Conservation (phyloP, 352 stramenopile species). For the Sclerospora graminicola region DNA sequence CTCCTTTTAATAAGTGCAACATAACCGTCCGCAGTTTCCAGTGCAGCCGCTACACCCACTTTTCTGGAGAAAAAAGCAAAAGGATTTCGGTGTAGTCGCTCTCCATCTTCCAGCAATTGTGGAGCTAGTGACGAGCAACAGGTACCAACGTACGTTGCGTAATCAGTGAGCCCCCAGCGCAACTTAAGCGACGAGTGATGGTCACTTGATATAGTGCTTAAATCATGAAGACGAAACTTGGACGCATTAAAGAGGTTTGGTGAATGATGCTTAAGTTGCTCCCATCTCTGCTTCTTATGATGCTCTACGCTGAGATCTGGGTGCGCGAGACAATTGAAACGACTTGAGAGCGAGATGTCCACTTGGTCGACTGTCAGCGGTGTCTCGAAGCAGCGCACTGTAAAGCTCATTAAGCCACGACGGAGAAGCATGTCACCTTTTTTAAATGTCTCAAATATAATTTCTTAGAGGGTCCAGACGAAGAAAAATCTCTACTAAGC, state of each 20-base stretch:
- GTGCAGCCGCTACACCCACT: constrained; percentile 57
- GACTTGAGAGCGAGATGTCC: constrained; percentile 27
- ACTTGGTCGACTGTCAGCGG: constrained; percentile 26
- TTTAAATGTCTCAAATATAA: not conserved
- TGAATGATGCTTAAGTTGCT: constrained; percentile 12
- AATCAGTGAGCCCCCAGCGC: constrained; percentile 50
- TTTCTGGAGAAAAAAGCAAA: constrained; percentile 67
- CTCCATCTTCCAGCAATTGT: constrained; percentile 27
- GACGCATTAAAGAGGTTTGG: constrained; percentile 63
- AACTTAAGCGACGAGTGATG: constrained; percentile 15
- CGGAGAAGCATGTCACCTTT: not conserved
- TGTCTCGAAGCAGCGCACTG: constrained; percentile 19
- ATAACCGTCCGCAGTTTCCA: constrained; percentile 52
- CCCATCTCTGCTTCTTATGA: constrained; percentile 33
- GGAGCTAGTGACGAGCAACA: constrained; percentile 42
- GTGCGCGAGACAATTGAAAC: constrained; percentile 35
- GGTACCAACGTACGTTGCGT: constrained; percentile 66
- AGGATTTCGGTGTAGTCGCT: constrained; percentile 11
- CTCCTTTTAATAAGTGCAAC: constrained; percentile 65
- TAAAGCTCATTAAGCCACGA: constrained; percentile 34
- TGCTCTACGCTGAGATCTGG: constrained; percentile 29
- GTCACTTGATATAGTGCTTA: no score
- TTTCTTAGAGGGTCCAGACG: not conserved
- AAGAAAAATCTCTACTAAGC: constrained; percentile 5
- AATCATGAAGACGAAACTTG: constrained; percentile 49